Percentiles rank a stretch among this genome's conserved stretches.
Evolutionary conservation across 1,139 yeast species (phyloP).

Genomic region (Insectozyma bohioensis): DNA sequence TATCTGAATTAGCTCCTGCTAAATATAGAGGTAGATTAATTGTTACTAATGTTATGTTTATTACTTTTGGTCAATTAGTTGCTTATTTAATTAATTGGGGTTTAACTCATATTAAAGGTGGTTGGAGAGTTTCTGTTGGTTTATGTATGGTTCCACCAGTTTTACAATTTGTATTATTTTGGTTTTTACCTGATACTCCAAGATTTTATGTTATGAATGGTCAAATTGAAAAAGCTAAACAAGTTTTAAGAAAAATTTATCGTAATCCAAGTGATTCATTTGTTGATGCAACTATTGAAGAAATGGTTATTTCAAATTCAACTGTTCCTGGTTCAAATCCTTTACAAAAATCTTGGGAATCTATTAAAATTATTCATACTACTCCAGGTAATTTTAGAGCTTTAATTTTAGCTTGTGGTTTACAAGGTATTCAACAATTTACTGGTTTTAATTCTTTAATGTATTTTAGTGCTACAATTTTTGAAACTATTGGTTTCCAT

Average conservation of each 20-base stretch:
- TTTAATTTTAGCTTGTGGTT: slow-evolving; percentile 81
- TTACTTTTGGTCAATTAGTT: slow-evolving; percentile 88
- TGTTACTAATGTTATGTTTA: slow-evolving; percentile 64
- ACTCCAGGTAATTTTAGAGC: slow-evolving; percentile 87
- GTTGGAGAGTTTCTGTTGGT: slow-evolving; percentile 94
- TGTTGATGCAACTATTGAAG: slow-evolving; percentile 58
- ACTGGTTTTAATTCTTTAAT: slow-evolving; percentile 93
- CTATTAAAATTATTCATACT: slow-evolving; percentile 66
- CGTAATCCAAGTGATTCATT: slow-evolving; percentile 54
- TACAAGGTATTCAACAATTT: slow-evolving; percentile 94
- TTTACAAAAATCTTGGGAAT: slow-evolving; percentile 54
- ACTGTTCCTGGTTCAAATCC: slow-evolving; percentile 63
- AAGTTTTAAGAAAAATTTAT: slow-evolving; percentile 62
- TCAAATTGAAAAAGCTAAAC: slow-evolving; percentile 60
- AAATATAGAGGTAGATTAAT: slow-evolving; percentile 86
- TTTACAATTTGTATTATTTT: slow-evolving; percentile 70
- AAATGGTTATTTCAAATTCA: slow-evolving; percentile 56
- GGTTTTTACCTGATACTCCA: slow-evolving; percentile 94
- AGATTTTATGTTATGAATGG: slow-evolving; percentile 79
- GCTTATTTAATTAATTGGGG: slow-evolving; percentile 96
- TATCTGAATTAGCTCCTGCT: slow-evolving; percentile 90
- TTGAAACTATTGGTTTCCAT: slow-evolving; percentile 82
- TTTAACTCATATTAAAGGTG: slow-evolving; percentile 65
- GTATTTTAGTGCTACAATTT: slow-evolving; percentile 90
- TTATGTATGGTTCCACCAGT: slow-evolving; percentile 85